phyloP scores from a whole-genome alignment of 352 stramenopile genomes.

The Pilasporangium apinafurcum region DNA sequence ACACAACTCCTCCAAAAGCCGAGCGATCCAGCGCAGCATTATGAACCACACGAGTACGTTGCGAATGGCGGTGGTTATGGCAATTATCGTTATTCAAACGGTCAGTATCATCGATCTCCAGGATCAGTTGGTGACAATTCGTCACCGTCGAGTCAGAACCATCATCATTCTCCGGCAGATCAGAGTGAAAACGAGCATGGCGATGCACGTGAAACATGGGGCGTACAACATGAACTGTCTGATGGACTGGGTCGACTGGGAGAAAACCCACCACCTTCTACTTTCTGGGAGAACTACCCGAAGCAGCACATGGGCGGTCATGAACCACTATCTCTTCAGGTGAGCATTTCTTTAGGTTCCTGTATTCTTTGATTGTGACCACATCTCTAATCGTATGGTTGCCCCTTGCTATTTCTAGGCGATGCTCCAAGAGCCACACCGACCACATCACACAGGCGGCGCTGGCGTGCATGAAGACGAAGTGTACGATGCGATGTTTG shows the following conservation, averaged over 20 bases:
- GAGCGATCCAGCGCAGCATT: not conserved
- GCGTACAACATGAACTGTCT: slow-evolving; percentile 14
- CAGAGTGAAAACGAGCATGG: slow-evolving; percentile 8
- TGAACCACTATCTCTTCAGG: slow-evolving; percentile 16
- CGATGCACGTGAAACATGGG: slow-evolving; percentile 21
- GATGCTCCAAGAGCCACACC: slow-evolving; percentile 16
- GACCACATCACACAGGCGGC: not conserved
- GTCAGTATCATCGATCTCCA: slow-evolving; percentile 5
- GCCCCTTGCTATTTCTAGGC: slow-evolving; percentile 9
- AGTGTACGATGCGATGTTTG: slow-evolving; percentile 38
- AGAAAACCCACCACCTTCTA: slow-evolving; percentile 30
- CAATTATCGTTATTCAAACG: slow-evolving; percentile 6
- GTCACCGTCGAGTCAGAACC: not conserved
- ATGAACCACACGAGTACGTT: slow-evolving; percentile 4
- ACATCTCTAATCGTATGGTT: too few species aligned
- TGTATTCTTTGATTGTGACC: not conserved
- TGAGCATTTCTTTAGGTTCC: too few species aligned
- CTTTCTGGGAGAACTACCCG: slow-evolving; percentile 37
- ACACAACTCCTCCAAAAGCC: slow-evolving; percentile 2
- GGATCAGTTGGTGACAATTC: too few species aligned
- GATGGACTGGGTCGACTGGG: slow-evolving; percentile 16
- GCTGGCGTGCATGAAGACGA: slow-evolving; percentile 20
- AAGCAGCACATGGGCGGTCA: slow-evolving; percentile 17
- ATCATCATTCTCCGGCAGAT: slow-evolving; percentile 2
- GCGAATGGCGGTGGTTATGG: slow-evolving; percentile 1